phyloP scores from a whole-genome alignment of 768 basidiomycete genomes.

The Russula brevipes region DNA sequence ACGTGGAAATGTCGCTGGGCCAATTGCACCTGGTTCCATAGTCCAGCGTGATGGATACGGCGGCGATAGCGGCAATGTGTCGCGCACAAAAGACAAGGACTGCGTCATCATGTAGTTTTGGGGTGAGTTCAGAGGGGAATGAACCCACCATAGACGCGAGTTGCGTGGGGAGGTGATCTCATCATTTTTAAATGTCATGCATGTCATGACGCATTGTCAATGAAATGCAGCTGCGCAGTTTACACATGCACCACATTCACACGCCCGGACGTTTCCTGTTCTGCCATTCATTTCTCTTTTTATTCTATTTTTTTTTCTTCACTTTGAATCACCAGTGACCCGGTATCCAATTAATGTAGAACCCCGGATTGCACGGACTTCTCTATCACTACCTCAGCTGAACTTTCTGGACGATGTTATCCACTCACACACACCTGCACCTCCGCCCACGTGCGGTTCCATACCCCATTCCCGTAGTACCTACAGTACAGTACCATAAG shows the following conservation, averaged over 20 bases:
- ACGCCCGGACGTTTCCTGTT: not conserved
- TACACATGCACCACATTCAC: not conserved
- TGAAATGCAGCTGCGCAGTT: too few species aligned
- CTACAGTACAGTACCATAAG: not conserved
- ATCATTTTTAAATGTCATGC: not conserved
- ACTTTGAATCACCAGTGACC: too few species aligned
- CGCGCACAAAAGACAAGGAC: slow-evolving; percentile 68
- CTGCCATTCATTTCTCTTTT: too few species aligned
- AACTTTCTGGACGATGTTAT: not conserved
- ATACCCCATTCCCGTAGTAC: not conserved
- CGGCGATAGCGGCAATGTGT: slow-evolving; percentile 36
- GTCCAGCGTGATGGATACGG: slow-evolving; percentile 48
- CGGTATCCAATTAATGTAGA: too few species aligned
- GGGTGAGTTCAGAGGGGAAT: not conserved
- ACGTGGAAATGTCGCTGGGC: slow-evolving; percentile 51
- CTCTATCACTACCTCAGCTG: not conserved
- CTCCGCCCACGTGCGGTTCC: not conserved
- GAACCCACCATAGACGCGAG: not conserved
- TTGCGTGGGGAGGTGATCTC: not conserved
- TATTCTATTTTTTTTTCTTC: too few species aligned
- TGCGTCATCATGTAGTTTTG: slow-evolving; percentile 74
- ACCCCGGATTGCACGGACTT: too few species aligned
- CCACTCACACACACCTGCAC: not conserved
- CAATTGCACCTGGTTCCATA: slow-evolving; percentile 53
- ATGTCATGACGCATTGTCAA: not conserved